phyloP scores from a whole-genome alignment of 371 early-diverging fungal genomes.

The Rhizopus delemar region DNA sequence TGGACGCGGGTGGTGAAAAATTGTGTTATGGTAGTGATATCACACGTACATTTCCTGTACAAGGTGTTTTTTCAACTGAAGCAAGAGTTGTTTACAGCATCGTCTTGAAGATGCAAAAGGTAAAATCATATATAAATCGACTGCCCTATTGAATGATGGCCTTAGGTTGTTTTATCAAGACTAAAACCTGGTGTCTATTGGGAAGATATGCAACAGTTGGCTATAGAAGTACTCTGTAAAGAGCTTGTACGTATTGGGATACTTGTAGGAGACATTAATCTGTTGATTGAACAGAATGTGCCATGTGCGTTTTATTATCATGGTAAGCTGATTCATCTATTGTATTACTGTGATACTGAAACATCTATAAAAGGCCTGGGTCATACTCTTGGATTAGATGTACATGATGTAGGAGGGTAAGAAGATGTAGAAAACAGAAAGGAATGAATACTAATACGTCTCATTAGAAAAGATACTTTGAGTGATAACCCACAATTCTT shows the following conservation, averaged over 20 bases:
- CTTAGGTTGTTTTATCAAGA: constrained; percentile 46
- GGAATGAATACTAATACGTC: neutral
- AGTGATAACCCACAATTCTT: constrained; percentile 15
- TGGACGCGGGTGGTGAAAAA: constrained; percentile 87
- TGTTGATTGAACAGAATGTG: constrained; percentile 61
- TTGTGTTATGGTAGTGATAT: constrained; percentile 87
- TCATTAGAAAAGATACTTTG: neutral
- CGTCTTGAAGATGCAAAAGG: constrained; percentile 82
- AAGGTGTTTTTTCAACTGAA: constrained; percentile 72
- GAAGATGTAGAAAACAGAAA: neutral
- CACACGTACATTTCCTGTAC: constrained; percentile 86
- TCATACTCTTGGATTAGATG: constrained; percentile 68
- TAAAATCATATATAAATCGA: constrained; percentile 8
- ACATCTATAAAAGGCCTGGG: constrained; percentile 30
- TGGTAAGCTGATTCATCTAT: constrained; percentile 52
- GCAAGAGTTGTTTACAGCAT: constrained; percentile 79
- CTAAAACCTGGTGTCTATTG: constrained; percentile 78
- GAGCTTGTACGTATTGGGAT: constrained; percentile 72
- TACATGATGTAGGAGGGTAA: constrained; percentile 87
- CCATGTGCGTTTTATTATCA: constrained; percentile 84
- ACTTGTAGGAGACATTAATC: constrained; percentile 56
- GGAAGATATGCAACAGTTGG: constrained; percentile 83
- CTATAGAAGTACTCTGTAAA: constrained; percentile 64
- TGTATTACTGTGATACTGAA: neutral
- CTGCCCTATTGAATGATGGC: neutral